Base-by-base conservation (phyloP, 768 basidiomycete species). In the Mycena sanguinolenta region DNA sequence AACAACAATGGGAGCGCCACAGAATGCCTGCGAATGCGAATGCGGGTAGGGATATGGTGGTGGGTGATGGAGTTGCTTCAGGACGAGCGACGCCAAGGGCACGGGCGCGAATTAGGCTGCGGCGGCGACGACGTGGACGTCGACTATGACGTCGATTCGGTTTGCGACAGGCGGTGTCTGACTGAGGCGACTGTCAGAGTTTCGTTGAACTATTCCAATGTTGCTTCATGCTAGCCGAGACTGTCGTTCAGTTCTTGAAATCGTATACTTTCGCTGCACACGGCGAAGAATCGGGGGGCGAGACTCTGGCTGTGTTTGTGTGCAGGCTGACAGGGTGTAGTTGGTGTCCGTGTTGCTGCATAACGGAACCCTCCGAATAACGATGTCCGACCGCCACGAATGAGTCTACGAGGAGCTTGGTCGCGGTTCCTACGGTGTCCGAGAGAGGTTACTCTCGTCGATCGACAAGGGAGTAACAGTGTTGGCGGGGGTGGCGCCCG, bases 181-280 rank as follows among this genome's bases (percentile, higher is more conserved):
- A n/a, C n/a, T n/a, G n/a, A n/a, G n/a, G n/a, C n/a, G n/a, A n/a
- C n/a, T n/a, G n/a, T n/a, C n/a, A n/a, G n/a, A 95, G 86, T 75
- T 84, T 93, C 1, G 94, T 95, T 6, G 94, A 95, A 72, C 91
- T 86, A 76, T 96, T 96, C 95, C 95, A 96, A 38, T 80, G 83
- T 69, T 89, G 90, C 73, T 88, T 87, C 38, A 73, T 57, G 65
- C 79, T 36, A 28, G 38, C 59, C 12, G 55, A n/a, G 49, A 65
- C 60, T 12, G 78, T 79, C 60, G 72, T 75, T 74, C 87, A 89
- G 57, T 85, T 71, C 42, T 86, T 86, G 16, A 82, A 69, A 66
- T 77, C 79, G 69, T 86, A 84, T 34, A 81, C 67, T 69, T 80
- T 85, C 67, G 79, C 75, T 28, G 79, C 77, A 58, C 79, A 82